Evolutionary conservation across 176 grass and related monocot species (phyloP).

Genomic region (Avena insularis): DNA sequence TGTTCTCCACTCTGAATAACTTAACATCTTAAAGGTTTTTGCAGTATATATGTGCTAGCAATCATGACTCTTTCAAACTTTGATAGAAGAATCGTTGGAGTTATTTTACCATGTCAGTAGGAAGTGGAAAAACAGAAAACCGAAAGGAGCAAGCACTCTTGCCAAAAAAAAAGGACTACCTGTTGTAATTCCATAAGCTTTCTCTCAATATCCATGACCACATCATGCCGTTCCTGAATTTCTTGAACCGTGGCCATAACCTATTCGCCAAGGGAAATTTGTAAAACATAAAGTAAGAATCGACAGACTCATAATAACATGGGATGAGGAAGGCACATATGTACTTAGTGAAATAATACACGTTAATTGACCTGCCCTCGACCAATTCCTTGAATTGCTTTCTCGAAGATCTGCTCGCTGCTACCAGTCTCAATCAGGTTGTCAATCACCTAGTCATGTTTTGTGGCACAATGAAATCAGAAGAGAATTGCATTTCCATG

Average conservation of each 20-base stretch:
- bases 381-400: slow-evolving; percentile 81
- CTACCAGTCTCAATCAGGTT: slow-evolving; percentile 84
- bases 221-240: slow-evolving; percentile 93
- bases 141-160: neutral
- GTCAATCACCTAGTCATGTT: slow-evolving; percentile 66
- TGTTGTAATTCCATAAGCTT: slow-evolving; percentile 80
- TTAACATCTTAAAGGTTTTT: too few relatives aligned
- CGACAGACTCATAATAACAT: neutral
- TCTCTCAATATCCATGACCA: slow-evolving; percentile 89
- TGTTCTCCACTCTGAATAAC: too few relatives aligned
- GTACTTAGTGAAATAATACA: neutral
- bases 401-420: slow-evolving; percentile 89
- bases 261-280: slow-evolving; percentile 43
- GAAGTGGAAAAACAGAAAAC: neutral
- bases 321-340: neutral
- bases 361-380: slow-evolving; percentile 68
- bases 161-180: slow-evolving; percentile 39
- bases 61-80: neutral
- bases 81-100: neutral
- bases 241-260: slow-evolving; percentile 71
- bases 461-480: slow-evolving; percentile 3
- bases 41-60: neutral
- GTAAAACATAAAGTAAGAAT: slow-evolving; percentile 12
- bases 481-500: neutral
- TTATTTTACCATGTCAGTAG: neutral